These are phyloP conservation scores for Umbilicaria muhlenbergii DNA, from an alignment of 495 filamentous ascomycete genomes.

Conservation along the genomic window DNA sequence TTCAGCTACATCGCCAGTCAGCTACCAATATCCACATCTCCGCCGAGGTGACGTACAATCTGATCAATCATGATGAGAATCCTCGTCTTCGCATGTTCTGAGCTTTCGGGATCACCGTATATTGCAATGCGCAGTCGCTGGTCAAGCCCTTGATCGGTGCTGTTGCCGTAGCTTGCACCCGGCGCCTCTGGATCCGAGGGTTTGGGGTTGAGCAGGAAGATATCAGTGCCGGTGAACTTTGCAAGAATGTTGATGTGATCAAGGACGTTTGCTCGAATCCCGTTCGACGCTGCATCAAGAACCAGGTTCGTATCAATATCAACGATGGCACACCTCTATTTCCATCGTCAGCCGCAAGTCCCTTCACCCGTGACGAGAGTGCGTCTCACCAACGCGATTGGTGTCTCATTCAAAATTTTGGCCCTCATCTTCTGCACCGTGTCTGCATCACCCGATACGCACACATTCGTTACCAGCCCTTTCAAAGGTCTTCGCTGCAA, in stretches of 20 bases:
- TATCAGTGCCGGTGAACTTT: conserved; percentile 78
- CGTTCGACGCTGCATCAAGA: conserved; percentile 50
- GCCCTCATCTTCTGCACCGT: conserved; percentile 71
- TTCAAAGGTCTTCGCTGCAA: conserved; percentile 47
- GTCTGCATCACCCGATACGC: conserved; percentile 70
- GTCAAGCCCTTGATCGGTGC: conserved; percentile 50
- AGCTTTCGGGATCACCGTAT: conserved; percentile 87
- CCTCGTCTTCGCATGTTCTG: conserved; percentile 91
- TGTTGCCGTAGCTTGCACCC: conserved; percentile 47
- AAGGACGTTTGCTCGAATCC: conserved; percentile 54
- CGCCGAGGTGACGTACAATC: conserved; percentile 46
- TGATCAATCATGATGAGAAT: conserved; percentile 95
- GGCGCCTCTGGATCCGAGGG: conserved; percentile 34
- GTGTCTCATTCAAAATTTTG: conserved; percentile 71
- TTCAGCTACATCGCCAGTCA: conserved; percentile 44
- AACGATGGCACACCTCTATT: conserved; percentile 75
- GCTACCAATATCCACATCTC: not conserved
- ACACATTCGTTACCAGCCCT: conserved; percentile 76
- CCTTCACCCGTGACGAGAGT: conserved; percentile 6
- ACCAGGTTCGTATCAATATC: conserved; percentile 84
- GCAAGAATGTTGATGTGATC: conserved; percentile 73
- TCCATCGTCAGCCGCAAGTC: conserved; percentile 4
- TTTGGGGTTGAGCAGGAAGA: conserved; percentile 83
- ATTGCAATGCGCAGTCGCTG: conserved; percentile 80
- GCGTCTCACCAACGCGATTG: conserved; percentile 64